Conservation (phyloP, 768 basidiomycete species). For the Kwoniella dejecticola region DNA sequence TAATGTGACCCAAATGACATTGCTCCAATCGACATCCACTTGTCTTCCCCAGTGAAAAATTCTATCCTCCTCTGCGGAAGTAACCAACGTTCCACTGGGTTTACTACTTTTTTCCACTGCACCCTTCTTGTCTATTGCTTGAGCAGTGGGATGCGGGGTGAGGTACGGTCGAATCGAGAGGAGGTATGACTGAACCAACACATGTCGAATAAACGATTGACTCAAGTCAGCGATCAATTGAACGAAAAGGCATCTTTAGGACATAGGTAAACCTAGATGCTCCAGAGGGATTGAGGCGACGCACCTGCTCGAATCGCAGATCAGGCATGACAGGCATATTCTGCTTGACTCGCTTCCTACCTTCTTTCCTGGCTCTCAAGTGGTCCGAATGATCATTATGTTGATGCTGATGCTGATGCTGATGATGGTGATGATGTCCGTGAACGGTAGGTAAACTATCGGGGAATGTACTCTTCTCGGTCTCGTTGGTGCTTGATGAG, state of each 20-base stretch:
- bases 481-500: constrained; percentile 6
- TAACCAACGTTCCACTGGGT: constrained; percentile 31
- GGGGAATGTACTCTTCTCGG: constrained; percentile 30
- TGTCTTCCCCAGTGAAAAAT: constrained; percentile 54
- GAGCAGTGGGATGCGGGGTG: constrained; percentile 33
- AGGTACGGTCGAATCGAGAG: constrained; percentile 53
- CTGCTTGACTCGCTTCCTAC: constrained; percentile 34
- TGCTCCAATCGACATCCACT: constrained; percentile 51
- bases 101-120: constrained; percentile 1
- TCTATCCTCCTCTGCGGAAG: constrained; percentile 40
- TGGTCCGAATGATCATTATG: too few species aligned
- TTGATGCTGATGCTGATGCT: too few species aligned
- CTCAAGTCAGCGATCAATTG: too few species aligned
- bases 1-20: constrained; percentile 49
- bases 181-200: constrained; percentile 48
- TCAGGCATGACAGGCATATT: constrained; percentile 50
- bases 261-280: too few species aligned
- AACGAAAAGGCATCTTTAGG: too few species aligned
- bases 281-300: neutral
- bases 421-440: constrained; percentile 11
- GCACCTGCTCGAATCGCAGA: constrained; percentile 53
- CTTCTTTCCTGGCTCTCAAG: constrained; percentile 27
- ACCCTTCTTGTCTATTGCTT: constrained; percentile 24
- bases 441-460: constrained; percentile 17
- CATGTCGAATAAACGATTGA: too few species aligned